phyloP scores from a whole-genome alignment of 495 filamentous ascomycete species.

The Talaromyces wortmannii region DNA sequence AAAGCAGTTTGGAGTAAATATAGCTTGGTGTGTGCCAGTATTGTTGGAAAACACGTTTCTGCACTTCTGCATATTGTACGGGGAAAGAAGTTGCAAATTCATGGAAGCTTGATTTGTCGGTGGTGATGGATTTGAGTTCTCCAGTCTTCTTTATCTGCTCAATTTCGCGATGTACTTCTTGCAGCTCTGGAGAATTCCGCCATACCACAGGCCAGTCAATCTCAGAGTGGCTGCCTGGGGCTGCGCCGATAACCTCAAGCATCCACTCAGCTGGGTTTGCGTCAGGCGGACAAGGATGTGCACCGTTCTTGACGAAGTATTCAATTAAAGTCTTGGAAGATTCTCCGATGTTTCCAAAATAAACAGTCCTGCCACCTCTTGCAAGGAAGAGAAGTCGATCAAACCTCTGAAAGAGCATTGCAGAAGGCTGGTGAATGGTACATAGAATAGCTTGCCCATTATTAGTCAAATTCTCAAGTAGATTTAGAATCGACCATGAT shows the following conservation, averaged over 20 bases:
- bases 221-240: conserved; percentile 63
- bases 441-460: conserved; percentile 82
- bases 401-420: conserved; percentile 84
- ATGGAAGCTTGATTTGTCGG: conserved; percentile 22
- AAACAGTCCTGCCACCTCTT: conserved; percentile 73
- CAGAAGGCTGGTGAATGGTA: conserved; percentile 90
- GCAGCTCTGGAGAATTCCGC: conserved; percentile 65
- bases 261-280: conserved; percentile 90
- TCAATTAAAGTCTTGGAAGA: conserved; percentile 62
- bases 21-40: conserved; percentile 58
- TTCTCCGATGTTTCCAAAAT: conserved; percentile 78
- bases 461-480: conserved; percentile 74
- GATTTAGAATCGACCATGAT: conserved; percentile 72
- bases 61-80: conserved; percentile 45
- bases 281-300: conserved; percentile 56
- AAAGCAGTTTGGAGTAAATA: conserved; percentile 49
- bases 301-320: conserved; percentile 76
- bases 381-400: conserved; percentile 82
- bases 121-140: conserved; percentile 25
- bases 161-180: conserved; percentile 59
- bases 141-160: conserved; percentile 55
- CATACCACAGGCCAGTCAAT: conserved; percentile 77
- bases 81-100: conserved; percentile 50
- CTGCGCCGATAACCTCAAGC: conserved; percentile 84
- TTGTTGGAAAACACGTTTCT: conserved; percentile 45